These are phyloP conservation scores for Ceratocystiopsis sp. DNA, from an alignment of 2,329 filamentous ascomycete genomes.

Conservation along the genomic window DNA sequence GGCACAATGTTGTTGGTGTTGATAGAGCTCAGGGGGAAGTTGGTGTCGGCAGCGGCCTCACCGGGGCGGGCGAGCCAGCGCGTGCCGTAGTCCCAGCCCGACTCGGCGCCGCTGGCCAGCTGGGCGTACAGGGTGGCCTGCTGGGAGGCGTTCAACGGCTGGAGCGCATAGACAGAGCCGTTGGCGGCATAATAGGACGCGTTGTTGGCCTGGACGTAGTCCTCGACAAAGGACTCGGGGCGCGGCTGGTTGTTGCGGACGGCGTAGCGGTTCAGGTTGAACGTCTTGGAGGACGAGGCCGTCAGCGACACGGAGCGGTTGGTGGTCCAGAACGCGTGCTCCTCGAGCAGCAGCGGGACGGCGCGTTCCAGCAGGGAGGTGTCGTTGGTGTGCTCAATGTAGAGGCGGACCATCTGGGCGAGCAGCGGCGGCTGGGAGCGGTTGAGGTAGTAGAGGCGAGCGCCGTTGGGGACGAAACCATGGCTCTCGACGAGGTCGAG, in stretches of 20 bases:
- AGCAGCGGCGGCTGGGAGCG: conserved; percentile 50
- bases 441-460: conserved; percentile 47
- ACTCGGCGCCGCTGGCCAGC: conserved; percentile 48
- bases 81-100: conserved; percentile 45
- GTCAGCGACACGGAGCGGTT: conserved; percentile 42
- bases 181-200: conserved; percentile 40
- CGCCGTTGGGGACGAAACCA: conserved; percentile 52
- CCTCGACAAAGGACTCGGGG: conserved; percentile 50
- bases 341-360: conserved; percentile 43
- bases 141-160: conserved; percentile 32
- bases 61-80: conserved; percentile 40
- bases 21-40: conserved; percentile 48
- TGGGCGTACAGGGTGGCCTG: conserved; percentile 39
- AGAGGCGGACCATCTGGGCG: conserved; percentile 47
- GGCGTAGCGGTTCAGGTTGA: conserved; percentile 40
- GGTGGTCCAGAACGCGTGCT: conserved; percentile 44
- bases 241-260: conserved; percentile 49
- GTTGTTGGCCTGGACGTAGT: conserved; percentile 50
- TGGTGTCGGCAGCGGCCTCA: conserved; percentile 41
- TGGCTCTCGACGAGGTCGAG: conserved; percentile 46
- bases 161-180: conserved; percentile 40
- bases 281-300: conserved; percentile 25
- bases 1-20: conserved; percentile 42
- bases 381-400: conserved; percentile 48
- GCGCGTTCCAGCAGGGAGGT: conserved; percentile 41